Evolutionary conservation across 1,139 yeast genomes (phyloP).

Genomic region (Blastobotrys apis): DNA sequence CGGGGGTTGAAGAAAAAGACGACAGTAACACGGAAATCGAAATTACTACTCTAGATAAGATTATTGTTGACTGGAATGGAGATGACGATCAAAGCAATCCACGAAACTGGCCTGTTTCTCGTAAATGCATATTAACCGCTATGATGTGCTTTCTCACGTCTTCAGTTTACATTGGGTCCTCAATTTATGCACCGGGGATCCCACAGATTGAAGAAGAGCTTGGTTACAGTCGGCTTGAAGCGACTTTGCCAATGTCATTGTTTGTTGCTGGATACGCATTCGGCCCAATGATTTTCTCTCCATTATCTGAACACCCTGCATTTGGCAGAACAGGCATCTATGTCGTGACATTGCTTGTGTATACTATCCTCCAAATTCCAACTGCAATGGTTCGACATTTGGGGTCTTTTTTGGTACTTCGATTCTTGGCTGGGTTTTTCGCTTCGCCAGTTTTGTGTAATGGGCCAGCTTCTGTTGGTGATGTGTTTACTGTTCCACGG

Average conservation of each 20-base stretch:
- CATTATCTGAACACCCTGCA: slow-evolving; percentile 48
- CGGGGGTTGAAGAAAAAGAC: too few relatives aligned
- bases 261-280: slow-evolving; percentile 56
- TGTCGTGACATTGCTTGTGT: slow-evolving; percentile 47
- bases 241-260: slow-evolving; percentile 49
- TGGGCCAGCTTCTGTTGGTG: slow-evolving; percentile 83
- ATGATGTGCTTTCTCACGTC: slow-evolving; percentile 46
- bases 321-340: slow-evolving; percentile 56
- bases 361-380: slow-evolving; percentile 54
- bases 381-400: slow-evolving; percentile 47
- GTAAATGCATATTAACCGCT: slow-evolving; percentile 40
- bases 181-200: slow-evolving; percentile 59
- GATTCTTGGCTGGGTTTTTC: slow-evolving; percentile 75
- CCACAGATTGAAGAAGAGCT: slow-evolving; percentile 43
- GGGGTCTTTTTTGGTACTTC: slow-evolving; percentile 48
- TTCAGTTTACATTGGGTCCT: slow-evolving; percentile 57
- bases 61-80: slow-evolving; percentile 43
- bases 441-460: slow-evolving; percentile 83
- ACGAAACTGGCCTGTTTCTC: slow-evolving; percentile 47
- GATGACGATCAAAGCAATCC: slow-evolving; percentile 57
- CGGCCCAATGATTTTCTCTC: slow-evolving; percentile 53
- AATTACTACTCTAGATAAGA: slow-evolving; percentile 29
- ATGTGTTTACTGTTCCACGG: slow-evolving; percentile 32
- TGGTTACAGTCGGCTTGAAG: slow-evolving; percentile 40
- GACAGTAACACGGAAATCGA: not conserved